Conservation (phyloP, 192 early-diverging fungal species). For the Irineochytrium annulatum region DNA sequence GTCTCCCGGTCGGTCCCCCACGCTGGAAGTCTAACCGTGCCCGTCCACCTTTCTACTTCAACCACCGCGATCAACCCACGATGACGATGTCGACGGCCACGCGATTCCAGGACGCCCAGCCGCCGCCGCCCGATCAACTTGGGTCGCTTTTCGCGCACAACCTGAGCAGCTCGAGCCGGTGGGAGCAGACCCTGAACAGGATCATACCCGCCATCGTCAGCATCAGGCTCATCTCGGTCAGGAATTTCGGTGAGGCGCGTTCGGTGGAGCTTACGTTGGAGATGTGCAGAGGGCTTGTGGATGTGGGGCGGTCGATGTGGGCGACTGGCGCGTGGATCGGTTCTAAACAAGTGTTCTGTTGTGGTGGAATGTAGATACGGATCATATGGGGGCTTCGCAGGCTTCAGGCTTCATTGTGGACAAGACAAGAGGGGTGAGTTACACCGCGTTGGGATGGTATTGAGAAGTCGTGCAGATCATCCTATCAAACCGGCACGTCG, state of each 20-base stretch:
- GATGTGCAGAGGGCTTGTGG: too few species aligned
- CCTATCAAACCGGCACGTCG: conserved; percentile 69
- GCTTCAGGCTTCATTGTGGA: conserved; percentile 80
- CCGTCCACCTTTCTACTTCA: too few species aligned
- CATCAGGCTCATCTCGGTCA: conserved; percentile 65
- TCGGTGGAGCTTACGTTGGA: background rate
- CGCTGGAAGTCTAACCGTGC: too few species aligned
- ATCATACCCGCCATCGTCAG: conserved; percentile 71
- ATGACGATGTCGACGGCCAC: too few species aligned
- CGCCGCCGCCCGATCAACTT: background rate
- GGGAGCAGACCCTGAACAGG: conserved; percentile 69
- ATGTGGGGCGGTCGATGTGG: too few species aligned
- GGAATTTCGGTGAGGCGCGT: conserved; percentile 31
- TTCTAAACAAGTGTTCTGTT: background rate
- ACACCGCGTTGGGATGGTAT: background rate
- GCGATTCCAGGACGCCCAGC: too few species aligned
- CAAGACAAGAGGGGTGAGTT: conserved; percentile 56
- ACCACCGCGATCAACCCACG: too few species aligned
- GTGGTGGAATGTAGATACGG: conserved; percentile 51
- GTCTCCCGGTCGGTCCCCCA: too few species aligned
- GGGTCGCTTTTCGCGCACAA: background rate
- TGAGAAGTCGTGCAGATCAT: conserved; percentile 24
- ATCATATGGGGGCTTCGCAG: conserved; percentile 62
- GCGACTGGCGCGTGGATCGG: too few species aligned
- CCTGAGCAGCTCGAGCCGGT: conserved; percentile 25